Conservation (phyloP, 352 stramenopile genomes). For the Pythium periplocum region DNA sequence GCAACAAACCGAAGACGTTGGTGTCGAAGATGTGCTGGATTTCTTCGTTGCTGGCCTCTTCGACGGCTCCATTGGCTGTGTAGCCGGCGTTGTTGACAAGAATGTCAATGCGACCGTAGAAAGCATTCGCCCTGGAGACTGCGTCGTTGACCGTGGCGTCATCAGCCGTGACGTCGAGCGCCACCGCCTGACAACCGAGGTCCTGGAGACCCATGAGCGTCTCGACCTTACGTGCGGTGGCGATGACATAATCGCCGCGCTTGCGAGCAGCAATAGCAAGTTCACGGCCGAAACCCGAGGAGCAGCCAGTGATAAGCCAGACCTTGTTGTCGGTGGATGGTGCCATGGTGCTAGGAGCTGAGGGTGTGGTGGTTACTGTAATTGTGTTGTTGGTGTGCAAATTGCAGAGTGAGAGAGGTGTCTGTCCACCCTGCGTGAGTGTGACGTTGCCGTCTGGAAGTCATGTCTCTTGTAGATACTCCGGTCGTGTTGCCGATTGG, state of each 20-base stretch:
- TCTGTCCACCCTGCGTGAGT: no score
- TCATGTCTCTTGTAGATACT: no score
- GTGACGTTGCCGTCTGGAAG: no score
- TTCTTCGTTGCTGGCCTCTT: conserved; percentile 22
- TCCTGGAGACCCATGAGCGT: conserved; percentile 7
- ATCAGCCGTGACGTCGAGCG: conserved; percentile 2
- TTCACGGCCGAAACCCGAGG: conserved; percentile 4
- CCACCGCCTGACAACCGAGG: neutral
- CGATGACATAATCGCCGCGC: conserved; percentile 5
- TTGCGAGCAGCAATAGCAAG: neutral
- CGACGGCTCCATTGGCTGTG: conserved; percentile 17
- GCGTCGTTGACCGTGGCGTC: neutral
- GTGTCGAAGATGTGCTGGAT: conserved; percentile 34
- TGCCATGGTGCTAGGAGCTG: no score
- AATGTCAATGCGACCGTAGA: conserved; percentile 7
- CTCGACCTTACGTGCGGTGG: conserved; percentile 4
- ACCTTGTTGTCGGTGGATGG: neutral
- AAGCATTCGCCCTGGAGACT: neutral
- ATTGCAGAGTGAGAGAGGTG: no score
- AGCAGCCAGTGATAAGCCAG: conserved; percentile 12
- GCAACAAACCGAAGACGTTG: conserved; percentile 39
- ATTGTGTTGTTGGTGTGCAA: no score
- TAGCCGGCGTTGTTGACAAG: conserved; percentile 6
- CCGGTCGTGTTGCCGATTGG: no score
- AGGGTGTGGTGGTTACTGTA: no score